phyloP scores from a whole-genome alignment of 176 grass and related monocot species.

The Carex littledalei region DNA sequence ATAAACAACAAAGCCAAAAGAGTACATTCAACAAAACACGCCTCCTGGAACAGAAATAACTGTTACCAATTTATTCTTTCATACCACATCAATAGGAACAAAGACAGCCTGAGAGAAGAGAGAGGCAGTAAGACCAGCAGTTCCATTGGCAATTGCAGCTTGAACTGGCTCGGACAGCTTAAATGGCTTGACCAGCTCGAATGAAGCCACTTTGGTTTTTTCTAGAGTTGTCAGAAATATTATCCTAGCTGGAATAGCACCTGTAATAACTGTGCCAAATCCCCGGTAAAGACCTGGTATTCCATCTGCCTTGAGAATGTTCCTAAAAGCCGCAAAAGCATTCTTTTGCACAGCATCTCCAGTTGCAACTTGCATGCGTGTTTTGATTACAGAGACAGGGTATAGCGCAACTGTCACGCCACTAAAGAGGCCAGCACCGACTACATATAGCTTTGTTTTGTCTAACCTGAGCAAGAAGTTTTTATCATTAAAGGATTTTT shows the following conservation, averaged over 20 bases:
- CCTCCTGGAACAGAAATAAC: not conserved
- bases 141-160: slow-evolving; percentile 78
- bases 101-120: slow-evolving; percentile 78
- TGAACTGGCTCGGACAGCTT: slow-evolving; percentile 63
- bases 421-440: slow-evolving; percentile 84
- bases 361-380: slow-evolving; percentile 90
- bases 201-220: slow-evolving; percentile 68
- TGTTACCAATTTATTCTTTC: slow-evolving; percentile 14
- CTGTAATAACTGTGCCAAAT: slow-evolving; percentile 76
- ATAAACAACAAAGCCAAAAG: slow-evolving; percentile 14
- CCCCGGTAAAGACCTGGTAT: slow-evolving; percentile 76
- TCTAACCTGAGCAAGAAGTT: slow-evolving; percentile 62
- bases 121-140: slow-evolving; percentile 68
- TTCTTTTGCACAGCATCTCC: slow-evolving; percentile 74
- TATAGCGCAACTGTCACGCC: slow-evolving; percentile 72
- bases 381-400: slow-evolving; percentile 93
- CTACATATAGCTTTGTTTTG: slow-evolving; percentile 89
- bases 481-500: not conserved
- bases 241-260: slow-evolving; percentile 83
- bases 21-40: slow-evolving; percentile 7
- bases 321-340: slow-evolving; percentile 61
- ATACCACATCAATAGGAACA: slow-evolving; percentile 98
- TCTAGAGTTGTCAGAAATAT: slow-evolving; percentile 81
- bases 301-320: slow-evolving; percentile 74
- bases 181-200: slow-evolving; percentile 57